phyloP scores from a whole-genome alignment of 495 filamentous ascomycete genomes.

The Neurospora sp. region DNA sequence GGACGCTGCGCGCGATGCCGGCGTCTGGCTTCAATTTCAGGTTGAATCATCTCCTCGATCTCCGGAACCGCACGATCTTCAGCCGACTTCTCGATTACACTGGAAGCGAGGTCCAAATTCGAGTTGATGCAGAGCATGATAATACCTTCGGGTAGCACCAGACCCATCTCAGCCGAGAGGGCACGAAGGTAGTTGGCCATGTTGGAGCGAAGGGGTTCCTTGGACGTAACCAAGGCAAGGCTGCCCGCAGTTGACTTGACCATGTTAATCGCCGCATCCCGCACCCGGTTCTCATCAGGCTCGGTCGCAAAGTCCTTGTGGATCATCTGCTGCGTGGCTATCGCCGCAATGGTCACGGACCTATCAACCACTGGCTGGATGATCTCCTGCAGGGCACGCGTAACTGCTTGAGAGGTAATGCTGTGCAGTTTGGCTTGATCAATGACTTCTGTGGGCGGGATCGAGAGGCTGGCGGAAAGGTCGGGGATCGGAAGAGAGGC shows the following conservation, averaged over 20 bases:
- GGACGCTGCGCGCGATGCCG: conserved; percentile 60
- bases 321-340: conserved; percentile 86
- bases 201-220: conserved; percentile 89
- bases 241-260: conserved; percentile 87
- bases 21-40: conserved; percentile 60
- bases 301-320: conserved; percentile 94
- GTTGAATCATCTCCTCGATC: conserved; percentile 83
- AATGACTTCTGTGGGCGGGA: conserved; percentile 68
- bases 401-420: conserved; percentile 74
- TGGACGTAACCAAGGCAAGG: conserved; percentile 92
- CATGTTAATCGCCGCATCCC: conserved; percentile 78
- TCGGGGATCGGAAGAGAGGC: conserved; percentile 72
- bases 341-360: conserved; percentile 93
- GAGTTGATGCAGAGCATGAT: conserved; percentile 98
- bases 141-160: conserved; percentile 72
- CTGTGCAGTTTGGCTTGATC: conserved; percentile 61
- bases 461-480: conserved; percentile 58
- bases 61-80: conserved; percentile 87
- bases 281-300: conserved; percentile 74
- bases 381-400: conserved; percentile 83
- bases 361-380: conserved; percentile 94
- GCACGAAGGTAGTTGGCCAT: conserved; percentile 92
- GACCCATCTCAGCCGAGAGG: conserved; percentile 57
- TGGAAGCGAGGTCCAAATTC: conserved; percentile 87
- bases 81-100: conserved; percentile 84